These are phyloP conservation scores for Fusarium sp. DNA, from an alignment of 2,329 filamentous ascomycete species.

Conservation along the genomic window DNA sequence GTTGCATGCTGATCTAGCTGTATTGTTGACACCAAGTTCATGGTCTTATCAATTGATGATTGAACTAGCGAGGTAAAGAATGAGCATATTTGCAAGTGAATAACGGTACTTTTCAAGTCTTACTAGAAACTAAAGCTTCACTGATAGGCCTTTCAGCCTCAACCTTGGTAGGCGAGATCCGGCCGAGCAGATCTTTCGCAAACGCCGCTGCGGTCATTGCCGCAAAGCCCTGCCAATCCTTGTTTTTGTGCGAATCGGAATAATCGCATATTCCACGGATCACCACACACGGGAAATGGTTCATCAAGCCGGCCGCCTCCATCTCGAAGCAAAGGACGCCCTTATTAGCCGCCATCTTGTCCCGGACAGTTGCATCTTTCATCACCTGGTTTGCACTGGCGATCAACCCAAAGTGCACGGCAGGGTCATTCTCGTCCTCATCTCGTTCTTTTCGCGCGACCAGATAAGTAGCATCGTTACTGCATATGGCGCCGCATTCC, in stretches of 20 bases:
- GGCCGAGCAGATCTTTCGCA: conserved; percentile 41
- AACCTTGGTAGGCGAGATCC: conserved; percentile 21
- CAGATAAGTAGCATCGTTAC: too few species aligned
- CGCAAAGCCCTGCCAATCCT: conserved; percentile 55
- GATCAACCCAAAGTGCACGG: conserved; percentile 42
- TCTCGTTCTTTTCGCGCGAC: too few species aligned
- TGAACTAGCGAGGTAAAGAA: too few species aligned
- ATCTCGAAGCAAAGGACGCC: conserved; percentile 12
- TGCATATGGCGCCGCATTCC: too few species aligned
- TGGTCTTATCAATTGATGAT: too few species aligned
- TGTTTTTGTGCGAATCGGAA: conserved; percentile 53
- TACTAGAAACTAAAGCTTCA: conserved; percentile 16
- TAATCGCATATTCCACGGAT: conserved; percentile 58
- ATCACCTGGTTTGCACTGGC: conserved; percentile 38
- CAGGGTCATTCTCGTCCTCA: conserved; percentile 25
- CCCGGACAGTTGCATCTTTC: conserved; percentile 38
- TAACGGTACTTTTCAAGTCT: too few species aligned
- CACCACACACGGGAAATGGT: too few species aligned
- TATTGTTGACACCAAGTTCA: too few species aligned
- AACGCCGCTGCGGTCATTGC: conserved; percentile 51
- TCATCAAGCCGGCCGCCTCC: too few species aligned
- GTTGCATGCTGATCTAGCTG: too few species aligned
- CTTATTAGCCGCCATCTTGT: not conserved
- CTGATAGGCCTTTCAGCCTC: conserved; percentile 8
- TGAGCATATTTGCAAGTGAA: too few species aligned